Evolutionary conservation across 495 filamentous ascomycete genomes (phyloP), one percentile per base, ranked within the genome.

Genomic region (Talaromyces adpressus): DNA sequence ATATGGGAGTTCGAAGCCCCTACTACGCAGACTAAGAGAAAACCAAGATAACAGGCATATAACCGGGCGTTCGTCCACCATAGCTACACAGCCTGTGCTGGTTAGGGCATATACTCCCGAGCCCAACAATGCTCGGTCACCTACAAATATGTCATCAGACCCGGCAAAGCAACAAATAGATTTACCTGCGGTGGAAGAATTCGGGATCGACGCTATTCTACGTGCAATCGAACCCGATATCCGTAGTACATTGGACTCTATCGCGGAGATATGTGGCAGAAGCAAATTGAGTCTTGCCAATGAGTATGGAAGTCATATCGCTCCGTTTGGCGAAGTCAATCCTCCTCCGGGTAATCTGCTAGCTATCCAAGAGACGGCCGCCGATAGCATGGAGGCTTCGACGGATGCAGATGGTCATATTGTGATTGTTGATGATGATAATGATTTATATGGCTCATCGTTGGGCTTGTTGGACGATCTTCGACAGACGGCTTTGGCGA

Each of bases 261-360:
- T 88, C 62, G 85, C 85, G 20, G 83, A 87, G 66, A 87, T 88
- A 59, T 87, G 82, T 65, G 85, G 85, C 4, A 77, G 82, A 41
- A 87, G 82, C 70, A 82, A 81, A 64, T 71, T 86, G 62, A 87
- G 82, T 67, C 71, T 88, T 47, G 82, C 85, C 29, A 84, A 87
- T 67, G 84, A 87, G 67, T 87, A 88, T 68, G 80, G 74, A 32
- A 85, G 85, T 61, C 85, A 88, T 67, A 80, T 86, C 29, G 85
- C 85, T 7, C 85, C 85, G 0, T 71, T 85, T 29, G 84, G 83
- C 6, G 82, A 87, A 65, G 82, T 88, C 57, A 71, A 74, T 30
- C 75, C 77, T 53, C 68, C 74, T 11, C 62, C 74, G 2, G 68
- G 71, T 16, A 71, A 72, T 20, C 65, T 80, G 5, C 65, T 74